Evolutionary conservation across 495 filamentous ascomycete genomes (phyloP).

Genomic region (Aspergillus cristatus): DNA sequence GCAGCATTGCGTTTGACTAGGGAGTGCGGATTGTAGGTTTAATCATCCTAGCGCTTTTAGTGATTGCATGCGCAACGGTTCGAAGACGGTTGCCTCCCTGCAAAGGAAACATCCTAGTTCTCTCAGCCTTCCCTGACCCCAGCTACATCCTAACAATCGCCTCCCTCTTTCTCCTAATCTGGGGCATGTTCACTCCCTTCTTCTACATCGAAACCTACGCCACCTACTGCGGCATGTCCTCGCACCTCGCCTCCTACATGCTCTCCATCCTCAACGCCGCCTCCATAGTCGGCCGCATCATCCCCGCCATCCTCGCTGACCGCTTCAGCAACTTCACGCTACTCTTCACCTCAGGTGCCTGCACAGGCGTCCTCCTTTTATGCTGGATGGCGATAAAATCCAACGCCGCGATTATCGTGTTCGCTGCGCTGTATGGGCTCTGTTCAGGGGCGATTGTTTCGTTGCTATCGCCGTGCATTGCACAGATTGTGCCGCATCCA

Average conservation of each 20-base stretch:
- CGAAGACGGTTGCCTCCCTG: conserved; percentile 7
- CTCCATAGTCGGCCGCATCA: conserved; percentile 16
- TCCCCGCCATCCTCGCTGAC: conserved; percentile 16
- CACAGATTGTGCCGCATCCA: conserved; percentile 1
- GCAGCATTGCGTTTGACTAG: conserved; percentile 44
- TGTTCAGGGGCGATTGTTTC: conserved; percentile 47
- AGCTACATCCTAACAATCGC: conserved; percentile 9
- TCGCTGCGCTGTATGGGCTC: conserved; percentile 48
- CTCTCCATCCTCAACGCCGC: conserved; percentile 20
- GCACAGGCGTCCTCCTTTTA: conserved; percentile 13
- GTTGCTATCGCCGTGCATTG: conserved; percentile 13
- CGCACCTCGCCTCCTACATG: conserved; percentile 11
- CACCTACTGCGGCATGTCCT: conserved; percentile 5
- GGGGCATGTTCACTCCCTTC: conserved; percentile 13
- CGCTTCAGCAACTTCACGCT: conserved; percentile 17
- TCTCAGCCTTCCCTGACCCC: conserved; percentile 6
- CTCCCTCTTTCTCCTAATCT: conserved; percentile 11
- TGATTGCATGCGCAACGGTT: conserved; percentile 29
- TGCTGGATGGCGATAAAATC: conserved; percentile 40
- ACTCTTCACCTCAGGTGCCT: conserved; percentile 6
- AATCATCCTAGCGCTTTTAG: conserved; percentile 41
- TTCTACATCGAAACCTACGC: conserved; percentile 17
- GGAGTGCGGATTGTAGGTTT: conserved; percentile 56
- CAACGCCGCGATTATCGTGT: conserved; percentile 39
- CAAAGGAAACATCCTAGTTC: conserved; percentile 8